A percentile compares a stretch with the other conserved stretches of the same genome.
Conservation (phyloP, 179 eudicot species). For the Pouteria campechiana region DNA sequence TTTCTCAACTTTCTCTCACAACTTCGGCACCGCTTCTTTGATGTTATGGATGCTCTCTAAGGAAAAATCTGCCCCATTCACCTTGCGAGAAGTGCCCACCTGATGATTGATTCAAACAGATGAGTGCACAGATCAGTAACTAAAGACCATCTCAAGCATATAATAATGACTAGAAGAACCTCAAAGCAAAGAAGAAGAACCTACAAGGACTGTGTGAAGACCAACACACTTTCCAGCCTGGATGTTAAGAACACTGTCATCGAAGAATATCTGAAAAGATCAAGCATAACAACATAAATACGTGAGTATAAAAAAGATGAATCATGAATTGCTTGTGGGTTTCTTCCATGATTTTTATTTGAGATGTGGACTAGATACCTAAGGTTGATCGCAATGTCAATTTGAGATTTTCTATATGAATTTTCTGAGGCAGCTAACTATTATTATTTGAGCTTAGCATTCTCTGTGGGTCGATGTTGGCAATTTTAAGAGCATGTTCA, state of each 20-base stretch:
- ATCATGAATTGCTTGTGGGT: constrained; percentile 6
- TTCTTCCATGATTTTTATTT: too few relatives aligned
- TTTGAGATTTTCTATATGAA: background rate
- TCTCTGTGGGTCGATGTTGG: constrained; percentile 59
- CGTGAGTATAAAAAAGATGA: background rate
- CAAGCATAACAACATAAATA: too few relatives aligned
- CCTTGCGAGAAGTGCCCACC: constrained; percentile 72
- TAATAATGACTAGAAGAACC: background rate
- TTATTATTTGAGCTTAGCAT: too few relatives aligned
- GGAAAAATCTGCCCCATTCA: constrained; percentile 76
- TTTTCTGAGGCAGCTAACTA: too few relatives aligned
- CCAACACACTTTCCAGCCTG: constrained; percentile 85
- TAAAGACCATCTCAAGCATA: background rate
- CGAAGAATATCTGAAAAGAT: constrained; percentile 84
- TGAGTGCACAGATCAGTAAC: too few relatives aligned
- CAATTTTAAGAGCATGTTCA: constrained; percentile 57
- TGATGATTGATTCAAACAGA: too few relatives aligned
- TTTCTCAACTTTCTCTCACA: constrained; percentile 48
- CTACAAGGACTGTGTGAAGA: constrained; percentile 76
- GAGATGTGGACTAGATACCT: too few relatives aligned
- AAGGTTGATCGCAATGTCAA: background rate
- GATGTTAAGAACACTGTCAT: constrained; percentile 78
- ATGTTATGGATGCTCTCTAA: constrained; percentile 82
- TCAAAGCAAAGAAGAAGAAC: background rate
- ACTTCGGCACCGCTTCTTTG: constrained; percentile 73